phyloP scores from a whole-genome alignment of 2,329 filamentous ascomycete genomes.

The Trichoderma oligosporum region DNA sequence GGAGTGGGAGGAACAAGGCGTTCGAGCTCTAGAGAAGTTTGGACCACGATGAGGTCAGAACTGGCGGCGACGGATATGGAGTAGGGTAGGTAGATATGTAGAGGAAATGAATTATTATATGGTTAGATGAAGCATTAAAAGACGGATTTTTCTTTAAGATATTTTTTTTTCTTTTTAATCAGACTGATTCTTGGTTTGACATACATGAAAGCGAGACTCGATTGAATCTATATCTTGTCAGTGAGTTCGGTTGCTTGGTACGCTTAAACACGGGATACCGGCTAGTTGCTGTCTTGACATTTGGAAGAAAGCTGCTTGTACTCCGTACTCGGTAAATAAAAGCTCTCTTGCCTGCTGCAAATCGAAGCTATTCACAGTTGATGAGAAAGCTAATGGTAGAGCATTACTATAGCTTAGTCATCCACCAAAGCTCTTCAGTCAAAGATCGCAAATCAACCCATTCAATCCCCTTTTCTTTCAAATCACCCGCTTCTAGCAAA shows the following conservation, averaged over 20 bases:
- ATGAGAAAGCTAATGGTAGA: neutral
- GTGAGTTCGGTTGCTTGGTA: neutral
- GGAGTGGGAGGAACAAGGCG: conserved; percentile 93
- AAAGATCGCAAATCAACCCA: too few species aligned
- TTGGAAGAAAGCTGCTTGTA: too few species aligned
- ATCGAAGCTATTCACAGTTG: neutral
- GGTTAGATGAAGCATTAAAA: conserved; percentile 17
- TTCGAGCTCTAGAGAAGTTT: conserved; percentile 82
- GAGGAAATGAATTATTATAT: neutral
- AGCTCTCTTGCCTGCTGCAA: too few species aligned
- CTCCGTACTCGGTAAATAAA: too few species aligned
- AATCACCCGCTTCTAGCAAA: neutral
- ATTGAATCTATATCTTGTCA: neutral
- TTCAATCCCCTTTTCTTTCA: too few species aligned
- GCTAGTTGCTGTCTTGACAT: too few species aligned
- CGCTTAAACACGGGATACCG: too few species aligned
- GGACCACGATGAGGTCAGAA: conserved; percentile 65
- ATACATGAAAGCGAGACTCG: too few species aligned
- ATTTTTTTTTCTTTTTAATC: neutral
- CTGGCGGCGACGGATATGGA: neutral
- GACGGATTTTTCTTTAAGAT: neutral
- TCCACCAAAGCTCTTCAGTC: neutral
- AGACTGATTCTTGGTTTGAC: neutral
- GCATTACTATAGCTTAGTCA: neutral
- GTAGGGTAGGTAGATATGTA: neutral